A percentile compares a stretch with the other conserved stretches of the same genome.
These are phyloP conservation scores for Chaetomiaceae sp. DNA, from an alignment of 2,329 filamentous ascomycete genomes.

Conservation along the genomic window DNA sequence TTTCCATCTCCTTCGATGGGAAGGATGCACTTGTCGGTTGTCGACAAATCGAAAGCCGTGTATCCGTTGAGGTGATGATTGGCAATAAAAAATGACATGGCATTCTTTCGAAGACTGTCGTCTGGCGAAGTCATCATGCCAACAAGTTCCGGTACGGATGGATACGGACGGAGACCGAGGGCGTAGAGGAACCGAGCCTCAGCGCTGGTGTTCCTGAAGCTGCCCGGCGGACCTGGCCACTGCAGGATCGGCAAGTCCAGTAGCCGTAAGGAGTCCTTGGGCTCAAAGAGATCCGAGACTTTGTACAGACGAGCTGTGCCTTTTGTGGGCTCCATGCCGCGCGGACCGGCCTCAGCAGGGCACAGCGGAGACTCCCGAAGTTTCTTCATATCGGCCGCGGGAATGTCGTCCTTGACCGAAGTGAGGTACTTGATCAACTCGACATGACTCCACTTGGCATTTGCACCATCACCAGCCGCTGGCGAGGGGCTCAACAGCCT, in stretches of 20 bases:
- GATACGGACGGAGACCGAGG: constrained; percentile 68
- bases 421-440: constrained; percentile 92
- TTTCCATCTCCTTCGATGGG: constrained; percentile 64
- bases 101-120: constrained; percentile 54
- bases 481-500: constrained; percentile 63
- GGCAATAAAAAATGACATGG: constrained; percentile 75
- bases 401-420: constrained; percentile 85
- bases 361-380: constrained; percentile 75
- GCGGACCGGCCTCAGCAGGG: constrained; percentile 62
- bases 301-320: constrained; percentile 55
- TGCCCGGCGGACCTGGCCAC: constrained; percentile 65
- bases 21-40: constrained; percentile 55
- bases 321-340: constrained; percentile 48
- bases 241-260: constrained; percentile 71
- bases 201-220: constrained; percentile 55
- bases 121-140: constrained; percentile 66
- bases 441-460: constrained; percentile 78
- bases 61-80: constrained; percentile 78
- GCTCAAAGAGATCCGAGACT: constrained; percentile 75
- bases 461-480: constrained; percentile 43
- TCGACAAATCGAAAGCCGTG: constrained; percentile 52
- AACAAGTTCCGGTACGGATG: constrained; percentile 67
- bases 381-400: constrained; percentile 69
- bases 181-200: constrained; percentile 69
- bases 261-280: constrained; percentile 61